A percentile compares a stretch with the other conserved stretches of the same genome.
Conservation (phyloP, 208 protist genomes). For the Acanthamoeba sp. region DNA sequence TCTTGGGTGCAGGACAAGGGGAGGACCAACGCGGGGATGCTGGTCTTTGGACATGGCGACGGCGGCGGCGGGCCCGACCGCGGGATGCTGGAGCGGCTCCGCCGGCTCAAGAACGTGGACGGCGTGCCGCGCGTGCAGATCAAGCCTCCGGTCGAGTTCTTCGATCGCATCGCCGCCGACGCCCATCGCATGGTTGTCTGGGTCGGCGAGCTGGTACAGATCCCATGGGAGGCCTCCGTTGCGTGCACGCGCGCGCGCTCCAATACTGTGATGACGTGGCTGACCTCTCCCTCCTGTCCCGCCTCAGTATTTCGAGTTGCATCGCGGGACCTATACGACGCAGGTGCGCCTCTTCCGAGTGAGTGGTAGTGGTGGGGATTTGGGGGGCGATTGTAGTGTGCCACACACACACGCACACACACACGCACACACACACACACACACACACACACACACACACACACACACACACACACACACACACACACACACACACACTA, state of each 20-base stretch:
- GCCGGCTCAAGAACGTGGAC: conserved; percentile 60
- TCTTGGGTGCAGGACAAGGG: conserved; percentile 5
- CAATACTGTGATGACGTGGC: neutral
- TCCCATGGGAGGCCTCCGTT: neutral
- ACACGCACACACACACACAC: no score
- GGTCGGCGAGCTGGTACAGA: conserved; percentile 83
- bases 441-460: no score
- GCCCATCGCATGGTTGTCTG: conserved; percentile 77
- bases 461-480: no score
- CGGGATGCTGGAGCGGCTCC: conserved; percentile 84
- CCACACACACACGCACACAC: no score
- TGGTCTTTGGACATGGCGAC: conserved; percentile 85
- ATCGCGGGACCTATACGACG: conserved; percentile 87
- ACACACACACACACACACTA: no score
- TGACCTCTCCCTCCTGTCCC: neutral
- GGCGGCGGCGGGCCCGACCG: conserved; percentile 87
- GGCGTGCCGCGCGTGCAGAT: conserved; percentile 82
- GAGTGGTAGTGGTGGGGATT: no score
- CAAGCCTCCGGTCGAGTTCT: conserved; percentile 79
- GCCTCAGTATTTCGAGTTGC: conserved; percentile 85
- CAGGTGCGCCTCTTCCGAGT: no score
- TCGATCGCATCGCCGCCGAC: conserved; percentile 64
- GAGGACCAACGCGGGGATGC: conserved; percentile 38
- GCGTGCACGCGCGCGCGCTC: neutral
- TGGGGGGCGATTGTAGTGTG: no score